Base-by-base conservation (phyloP, 805 yeast species). In the Saturnispora zaruensis region DNA sequence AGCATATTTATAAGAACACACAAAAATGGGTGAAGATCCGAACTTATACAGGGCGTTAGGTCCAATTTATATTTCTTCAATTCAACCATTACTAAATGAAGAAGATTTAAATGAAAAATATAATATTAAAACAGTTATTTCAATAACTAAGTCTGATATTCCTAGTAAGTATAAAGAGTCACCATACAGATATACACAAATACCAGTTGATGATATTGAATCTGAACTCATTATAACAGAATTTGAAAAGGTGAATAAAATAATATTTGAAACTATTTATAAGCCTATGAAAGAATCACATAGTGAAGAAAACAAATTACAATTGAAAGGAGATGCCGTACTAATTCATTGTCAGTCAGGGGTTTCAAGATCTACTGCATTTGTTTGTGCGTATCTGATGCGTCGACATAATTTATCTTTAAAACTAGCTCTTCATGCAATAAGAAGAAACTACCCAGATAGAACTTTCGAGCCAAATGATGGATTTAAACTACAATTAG, bases 121-220 rank as follows among this genome's bases (percentile, higher is more conserved):
- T 56, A 75, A 77, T 8, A 81, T 93, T 41, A 76, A 87, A 0
- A 87, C 84, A 60, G 77, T 93, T 9, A 63, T 91, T 21, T 82
- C 96, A 0, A 75, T 83, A 0, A 66, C 88, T 20, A 78, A 79
- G 44, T 88, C 87, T 13, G 73, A 72, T 11, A 68, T 86, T 11
- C 84, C 90, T 3, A 65, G 69, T 5, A 65, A 66, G 46, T 76
- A 81, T 55, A 65, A 71, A 13, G 59, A 64, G 14, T 16, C 33
- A 20, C 65, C 66, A 28, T 84, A 82, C 58, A 68, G 63, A 7
- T 74, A 76, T 54, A 71, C 77, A 40, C 87, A 82, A 54, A 74
- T 91, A 28, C 77, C 79, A 6, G 68, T 91, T 6, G 82, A 87
- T 53, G 99, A 93, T 62, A 81, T 79, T 49, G 80, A 76, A 41